These are phyloP conservation scores for Canavalia gladiata DNA, from an alignment of 306 rosid species.

Conservation along the genomic window DNA sequence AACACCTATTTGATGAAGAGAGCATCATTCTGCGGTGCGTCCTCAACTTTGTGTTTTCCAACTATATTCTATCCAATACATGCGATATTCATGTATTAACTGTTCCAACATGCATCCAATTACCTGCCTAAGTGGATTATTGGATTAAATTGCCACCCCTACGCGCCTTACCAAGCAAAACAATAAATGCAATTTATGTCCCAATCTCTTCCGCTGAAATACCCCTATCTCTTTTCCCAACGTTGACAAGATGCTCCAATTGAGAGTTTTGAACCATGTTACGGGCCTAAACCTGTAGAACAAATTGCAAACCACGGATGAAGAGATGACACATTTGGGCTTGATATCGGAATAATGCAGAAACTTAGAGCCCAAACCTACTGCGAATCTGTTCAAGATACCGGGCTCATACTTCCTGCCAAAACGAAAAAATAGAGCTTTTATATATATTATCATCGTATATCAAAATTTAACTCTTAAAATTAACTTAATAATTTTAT, in stretches of 20 bases:
- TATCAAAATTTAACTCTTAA: too few relatives aligned
- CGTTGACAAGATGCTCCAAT: too few relatives aligned
- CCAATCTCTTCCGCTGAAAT: background rate
- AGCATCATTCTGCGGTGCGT: background rate
- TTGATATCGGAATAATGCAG: background rate
- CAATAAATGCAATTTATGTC: constrained; percentile 4
- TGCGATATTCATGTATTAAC: constrained; percentile 35
- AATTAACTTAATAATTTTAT: too few relatives aligned
- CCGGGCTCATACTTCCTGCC: too few relatives aligned
- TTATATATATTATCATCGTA: too few relatives aligned
- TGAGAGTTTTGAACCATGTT: too few relatives aligned
- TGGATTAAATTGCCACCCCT: too few relatives aligned
- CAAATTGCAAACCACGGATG: background rate
- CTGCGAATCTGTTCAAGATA: too few relatives aligned
- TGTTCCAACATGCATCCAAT: constrained; percentile 3
- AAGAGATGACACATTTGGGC: background rate
- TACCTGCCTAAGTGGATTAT: background rate
- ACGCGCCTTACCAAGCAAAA: constrained; percentile 5
- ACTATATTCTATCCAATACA: background rate
- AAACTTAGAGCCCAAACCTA: too few relatives aligned
- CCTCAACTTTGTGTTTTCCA: background rate
- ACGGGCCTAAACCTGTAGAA: too few relatives aligned
- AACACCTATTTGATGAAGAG: background rate
- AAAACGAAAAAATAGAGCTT: too few relatives aligned
- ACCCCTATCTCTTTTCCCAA: too few relatives aligned